phyloP scores from a whole-genome alignment of 2,329 filamentous ascomycete species.

The Trichoderma brevicompactum region DNA sequence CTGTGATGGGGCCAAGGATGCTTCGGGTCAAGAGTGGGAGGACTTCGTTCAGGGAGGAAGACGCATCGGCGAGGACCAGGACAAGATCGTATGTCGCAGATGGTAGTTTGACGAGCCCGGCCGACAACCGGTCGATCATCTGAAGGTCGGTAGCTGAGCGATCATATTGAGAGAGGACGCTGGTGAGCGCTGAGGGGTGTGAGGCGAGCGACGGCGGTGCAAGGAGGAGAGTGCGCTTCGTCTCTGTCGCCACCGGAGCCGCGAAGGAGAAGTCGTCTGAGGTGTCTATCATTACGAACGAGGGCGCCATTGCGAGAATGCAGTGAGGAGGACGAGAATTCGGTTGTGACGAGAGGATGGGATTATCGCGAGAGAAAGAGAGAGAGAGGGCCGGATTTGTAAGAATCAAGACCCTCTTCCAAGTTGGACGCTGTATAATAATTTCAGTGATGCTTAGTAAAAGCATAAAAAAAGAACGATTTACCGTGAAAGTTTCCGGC shows the following conservation, averaged over 20 bases:
- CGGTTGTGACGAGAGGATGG: background rate
- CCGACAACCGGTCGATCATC: conserved; percentile 92
- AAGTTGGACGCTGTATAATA: conserved; percentile 18
- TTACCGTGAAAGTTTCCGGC: background rate
- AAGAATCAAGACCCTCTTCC: conserved; percentile 13
- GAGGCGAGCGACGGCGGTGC: conserved; percentile 89
- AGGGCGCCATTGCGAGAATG: conserved; percentile 52
- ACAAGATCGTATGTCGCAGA: conserved; percentile 79
- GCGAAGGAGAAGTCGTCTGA: conserved; percentile 54
- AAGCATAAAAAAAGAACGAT: conserved; percentile 15
- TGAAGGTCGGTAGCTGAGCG: conserved; percentile 83
- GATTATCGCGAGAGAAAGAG: background rate
- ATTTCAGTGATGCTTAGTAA: conserved; percentile 27
- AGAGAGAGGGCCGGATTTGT: conserved; percentile 20
- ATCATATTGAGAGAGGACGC: conserved; percentile 73
- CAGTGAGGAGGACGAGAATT: background rate
- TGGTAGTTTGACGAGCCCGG: conserved; percentile 79
- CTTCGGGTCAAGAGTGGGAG: conserved; percentile 64
- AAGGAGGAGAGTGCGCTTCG: conserved; percentile 74
- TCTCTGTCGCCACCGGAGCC: conserved; percentile 39
- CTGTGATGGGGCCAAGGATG: conserved; percentile 26
- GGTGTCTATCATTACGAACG: conserved; percentile 59
- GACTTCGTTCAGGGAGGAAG: conserved; percentile 54
- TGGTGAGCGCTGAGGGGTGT: conserved; percentile 76
- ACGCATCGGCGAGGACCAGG: conserved; percentile 75